Conservation (phyloP, 2,329 filamentous ascomycete genomes). For the Penicillium frequentans region DNA sequence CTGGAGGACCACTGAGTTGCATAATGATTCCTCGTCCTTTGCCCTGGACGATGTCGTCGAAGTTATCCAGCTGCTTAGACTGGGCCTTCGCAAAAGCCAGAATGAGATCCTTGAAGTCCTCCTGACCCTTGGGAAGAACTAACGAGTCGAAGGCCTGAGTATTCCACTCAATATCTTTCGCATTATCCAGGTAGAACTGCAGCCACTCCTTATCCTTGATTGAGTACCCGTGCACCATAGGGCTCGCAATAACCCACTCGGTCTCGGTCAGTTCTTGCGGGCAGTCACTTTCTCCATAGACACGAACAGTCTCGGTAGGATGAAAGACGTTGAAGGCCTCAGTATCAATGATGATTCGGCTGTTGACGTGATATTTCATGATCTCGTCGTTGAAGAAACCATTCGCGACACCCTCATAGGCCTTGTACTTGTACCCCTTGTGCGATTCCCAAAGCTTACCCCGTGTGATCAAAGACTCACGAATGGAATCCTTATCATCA, state of each 20-base stretch:
- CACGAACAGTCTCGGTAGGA: slow-evolving; percentile 36
- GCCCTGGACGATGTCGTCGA: slow-evolving; percentile 54
- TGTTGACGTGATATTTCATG: slow-evolving; percentile 38
- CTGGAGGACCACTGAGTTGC: slow-evolving; percentile 52
- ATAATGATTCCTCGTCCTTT: slow-evolving; percentile 56
- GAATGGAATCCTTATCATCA: slow-evolving; percentile 38
- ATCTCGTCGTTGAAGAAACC: slow-evolving; percentile 26
- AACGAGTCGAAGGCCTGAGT: slow-evolving; percentile 48
- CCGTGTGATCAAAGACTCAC: slow-evolving; percentile 43
- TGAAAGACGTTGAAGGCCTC: slow-evolving; percentile 52
- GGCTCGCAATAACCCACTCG: slow-evolving; percentile 43
- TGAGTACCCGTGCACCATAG: slow-evolving; percentile 50
- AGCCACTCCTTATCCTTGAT: slow-evolving; percentile 42
- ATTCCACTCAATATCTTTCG: slow-evolving; percentile 48
- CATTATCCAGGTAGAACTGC: slow-evolving; percentile 39
- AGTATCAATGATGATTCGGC: slow-evolving; percentile 54
- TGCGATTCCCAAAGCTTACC: slow-evolving; percentile 50
- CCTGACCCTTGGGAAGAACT: slow-evolving; percentile 47
- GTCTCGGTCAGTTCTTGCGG: slow-evolving; percentile 38
- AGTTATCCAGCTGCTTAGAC: slow-evolving; percentile 36
- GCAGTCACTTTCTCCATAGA: slow-evolving; percentile 8
- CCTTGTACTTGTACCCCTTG: slow-evolving; percentile 51
- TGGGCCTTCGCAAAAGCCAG: slow-evolving; percentile 49
- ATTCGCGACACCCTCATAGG: slow-evolving; percentile 49
- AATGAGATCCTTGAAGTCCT: slow-evolving; percentile 45